These are phyloP conservation scores for Marasmius tenuissimus DNA, from an alignment of 1,284 basidiomycete genomes.

Conservation along the genomic window DNA sequence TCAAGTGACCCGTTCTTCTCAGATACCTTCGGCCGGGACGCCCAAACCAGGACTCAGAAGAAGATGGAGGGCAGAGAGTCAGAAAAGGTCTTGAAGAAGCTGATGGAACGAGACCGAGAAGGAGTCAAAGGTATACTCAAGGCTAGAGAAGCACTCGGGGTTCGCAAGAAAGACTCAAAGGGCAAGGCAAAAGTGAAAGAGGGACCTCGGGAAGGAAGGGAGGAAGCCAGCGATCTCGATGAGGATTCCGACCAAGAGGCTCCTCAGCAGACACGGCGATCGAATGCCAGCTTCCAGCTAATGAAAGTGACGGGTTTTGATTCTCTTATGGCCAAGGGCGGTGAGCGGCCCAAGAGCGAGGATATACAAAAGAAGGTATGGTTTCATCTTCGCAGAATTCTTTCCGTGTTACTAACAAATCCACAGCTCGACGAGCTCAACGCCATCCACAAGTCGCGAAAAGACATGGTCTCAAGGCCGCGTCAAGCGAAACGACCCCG, in stretches of 20 bases:
- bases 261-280: conserved; percentile 6
- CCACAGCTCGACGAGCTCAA: conserved; percentile 52
- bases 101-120: conserved; percentile 63
- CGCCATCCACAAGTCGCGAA: conserved; percentile 44
- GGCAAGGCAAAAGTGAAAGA: conserved; percentile 27
- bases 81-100: conserved; percentile 56
- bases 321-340: conserved; percentile 45
- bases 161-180: conserved; percentile 26
- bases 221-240: conserved; percentile 7
- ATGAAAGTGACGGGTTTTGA: conserved; percentile 76
- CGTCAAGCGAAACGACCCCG: conserved; percentile 54
- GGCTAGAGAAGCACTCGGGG: conserved; percentile 46
- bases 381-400: not conserved
- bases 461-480: conserved; percentile 51
- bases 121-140: conserved; percentile 60
- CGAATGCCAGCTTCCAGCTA: conserved; percentile 25
- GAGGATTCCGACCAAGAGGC: conserved; percentile 12
- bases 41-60: conserved; percentile 70
- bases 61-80: conserved; percentile 56
- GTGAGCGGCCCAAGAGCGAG: conserved; percentile 22
- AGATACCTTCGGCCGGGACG: conserved; percentile 73
- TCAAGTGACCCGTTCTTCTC: conserved; percentile 30
- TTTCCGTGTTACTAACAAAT: not conserved
- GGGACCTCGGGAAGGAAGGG: conserved; percentile 15
- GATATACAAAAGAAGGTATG: conserved; percentile 58